phyloP scores from a whole-genome alignment of 352 stramenopile species.

The Globisporangium parvum region DNA sequence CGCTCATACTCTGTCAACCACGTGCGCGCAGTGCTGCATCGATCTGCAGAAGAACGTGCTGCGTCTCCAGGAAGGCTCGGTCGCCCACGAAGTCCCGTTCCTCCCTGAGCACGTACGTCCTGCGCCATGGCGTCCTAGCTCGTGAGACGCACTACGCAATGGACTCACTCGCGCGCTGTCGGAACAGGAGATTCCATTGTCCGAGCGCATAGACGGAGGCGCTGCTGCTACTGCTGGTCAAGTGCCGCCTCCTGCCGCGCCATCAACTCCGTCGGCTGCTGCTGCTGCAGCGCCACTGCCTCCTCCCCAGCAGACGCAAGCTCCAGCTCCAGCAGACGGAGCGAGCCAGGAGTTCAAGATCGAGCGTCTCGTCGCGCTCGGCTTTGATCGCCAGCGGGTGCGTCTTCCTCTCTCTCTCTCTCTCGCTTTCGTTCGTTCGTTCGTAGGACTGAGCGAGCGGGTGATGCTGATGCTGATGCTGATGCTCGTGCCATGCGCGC shows the following conservation, averaged over 20 bases:
- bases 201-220: constrained; percentile 31
- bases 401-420: constrained; percentile 2
- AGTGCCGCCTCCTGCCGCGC: constrained; percentile 10
- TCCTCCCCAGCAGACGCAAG: constrained; percentile 8
- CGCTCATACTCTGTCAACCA: not conserved
- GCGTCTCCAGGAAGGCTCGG: constrained; percentile 60
- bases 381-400: constrained; percentile 59
- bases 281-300: constrained; percentile 8
- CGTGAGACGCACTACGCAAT: not conserved
- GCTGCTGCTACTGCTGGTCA: constrained; percentile 7
- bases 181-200: constrained; percentile 62
- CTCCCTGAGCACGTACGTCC: constrained; percentile 74
- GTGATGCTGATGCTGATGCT: not conserved
- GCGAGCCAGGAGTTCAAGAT: constrained; percentile 47
- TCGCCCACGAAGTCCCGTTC: constrained; percentile 78
- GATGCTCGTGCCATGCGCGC: constrained; percentile 1
- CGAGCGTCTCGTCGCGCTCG: constrained; percentile 51
- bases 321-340: not conserved
- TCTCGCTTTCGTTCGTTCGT: not conserved
- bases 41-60: constrained; percentile 92
- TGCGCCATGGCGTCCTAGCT: not conserved
- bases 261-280: constrained; percentile 15
- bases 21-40: constrained; percentile 83
- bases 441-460: not conserved
- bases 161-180: not conserved